Evolutionary conservation across 441 rosid genomes (phyloP).

Genomic region (Manihot esculenta): DNA sequence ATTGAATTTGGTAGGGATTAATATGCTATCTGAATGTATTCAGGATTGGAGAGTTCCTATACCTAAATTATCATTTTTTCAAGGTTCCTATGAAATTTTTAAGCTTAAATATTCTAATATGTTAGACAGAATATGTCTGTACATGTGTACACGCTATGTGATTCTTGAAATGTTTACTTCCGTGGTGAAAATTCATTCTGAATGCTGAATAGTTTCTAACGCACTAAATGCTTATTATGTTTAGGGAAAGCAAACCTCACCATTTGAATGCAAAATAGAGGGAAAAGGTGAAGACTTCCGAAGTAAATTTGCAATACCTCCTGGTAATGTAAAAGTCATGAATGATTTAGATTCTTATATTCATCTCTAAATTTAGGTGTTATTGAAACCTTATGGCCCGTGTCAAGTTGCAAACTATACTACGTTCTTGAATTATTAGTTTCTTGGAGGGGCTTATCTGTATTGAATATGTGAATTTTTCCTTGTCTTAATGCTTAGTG

Average conservation of each 20-base stretch:
- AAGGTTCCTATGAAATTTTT: constrained; percentile 10
- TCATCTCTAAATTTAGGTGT: background rate
- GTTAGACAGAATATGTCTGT: background rate
- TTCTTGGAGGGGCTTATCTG: background rate
- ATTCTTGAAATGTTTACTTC: background rate
- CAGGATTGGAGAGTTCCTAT: background rate
- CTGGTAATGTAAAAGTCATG: constrained; percentile 43
- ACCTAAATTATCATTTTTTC: background rate
- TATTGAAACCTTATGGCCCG: no score
- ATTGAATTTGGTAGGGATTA: constrained; percentile 46
- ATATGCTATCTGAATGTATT: constrained; percentile 5
- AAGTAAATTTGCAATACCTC: constrained; percentile 44
- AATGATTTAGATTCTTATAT: constrained; percentile 13
- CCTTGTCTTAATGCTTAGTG: constrained; percentile 5
- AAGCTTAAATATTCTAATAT: background rate
- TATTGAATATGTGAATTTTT: background rate
- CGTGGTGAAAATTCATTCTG: background rate
- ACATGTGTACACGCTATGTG: background rate
- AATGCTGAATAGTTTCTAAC: constrained; percentile 2
- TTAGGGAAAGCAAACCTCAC: constrained; percentile 46
- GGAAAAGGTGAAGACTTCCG: constrained; percentile 44
- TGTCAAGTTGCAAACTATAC: background rate
- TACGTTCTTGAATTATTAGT: background rate
- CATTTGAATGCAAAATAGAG: constrained; percentile 44
- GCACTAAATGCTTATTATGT: constrained; percentile 16